Evolutionary conservation across 768 basidiomycete genomes (phyloP), one percentile per base, ranked within the genome.

Genomic region (Psilocybe cyanescens): DNA sequence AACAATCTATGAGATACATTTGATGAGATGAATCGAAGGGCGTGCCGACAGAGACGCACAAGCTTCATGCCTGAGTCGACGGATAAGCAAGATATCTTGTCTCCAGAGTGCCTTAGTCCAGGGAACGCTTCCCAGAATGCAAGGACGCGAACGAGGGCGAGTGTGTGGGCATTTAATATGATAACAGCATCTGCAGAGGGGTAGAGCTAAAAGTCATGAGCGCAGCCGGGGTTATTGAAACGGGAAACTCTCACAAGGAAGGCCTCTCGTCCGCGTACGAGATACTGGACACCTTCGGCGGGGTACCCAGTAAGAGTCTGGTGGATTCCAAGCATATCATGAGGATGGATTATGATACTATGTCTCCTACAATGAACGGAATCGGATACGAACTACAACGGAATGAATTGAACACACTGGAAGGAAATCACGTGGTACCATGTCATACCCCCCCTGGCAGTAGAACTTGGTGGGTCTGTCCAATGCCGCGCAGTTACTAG

Each of bases 81-180:
- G 3, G 88, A 79, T 30, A 94, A 75, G 67, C 83, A 87, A 29
- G 83, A 81, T 16, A 94, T 82, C 37, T 69, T 72, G 55, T 81
- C 78, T 29, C 74, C 72, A 9, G 75, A 67, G 58, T 82, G 76
- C 8, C 74, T 74, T 11, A 78, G 68, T n/a, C 83, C 81, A 4
- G 92, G 91, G 70, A 92, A 94, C 5, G 88, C 90, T 70, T 94
- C 91, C 79, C 85, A 89, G 68, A 94, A 91, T 33, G 88, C 85
- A 24, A 95, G 84, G 49, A 90, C 84, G 61, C 89, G 87, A 59
- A 88, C 72, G 49, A 94, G 80, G 16, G 78, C 72, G 35, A 94
- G 84, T 14, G 78, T 81, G 58, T 77, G 81, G n/a, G 92, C 89
- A 79, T 93, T 79, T 67, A 91, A 83, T 47, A 94, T 76, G 58